Percentiles rank a stretch among this genome's conserved stretches.
Evolutionary conservation across 495 filamentous ascomycete species (phyloP).

Genomic region (Xylaria scruposa): DNA sequence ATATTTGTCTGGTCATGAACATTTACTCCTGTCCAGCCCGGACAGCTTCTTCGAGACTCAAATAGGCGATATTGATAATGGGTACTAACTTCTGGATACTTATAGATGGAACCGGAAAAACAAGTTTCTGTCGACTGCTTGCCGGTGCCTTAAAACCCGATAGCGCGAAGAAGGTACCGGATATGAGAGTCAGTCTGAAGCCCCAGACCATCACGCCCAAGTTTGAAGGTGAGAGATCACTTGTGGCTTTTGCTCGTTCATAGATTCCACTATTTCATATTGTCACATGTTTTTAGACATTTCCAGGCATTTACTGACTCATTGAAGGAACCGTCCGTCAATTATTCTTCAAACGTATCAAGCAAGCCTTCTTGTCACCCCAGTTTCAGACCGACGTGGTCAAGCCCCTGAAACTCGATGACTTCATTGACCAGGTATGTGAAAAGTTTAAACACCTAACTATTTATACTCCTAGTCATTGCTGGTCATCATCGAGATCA

Average conservation of each 20-base stretch:
- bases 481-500: neutral
- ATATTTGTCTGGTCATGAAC: neutral
- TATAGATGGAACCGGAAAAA: slow-evolving; percentile 81
- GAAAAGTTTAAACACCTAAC: neutral
- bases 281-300: neutral
- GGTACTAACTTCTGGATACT: slow-evolving; percentile 50
- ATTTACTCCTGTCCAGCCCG: neutral
- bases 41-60: slow-evolving; percentile 39
- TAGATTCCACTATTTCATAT: neutral
- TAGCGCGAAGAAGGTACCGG: slow-evolving; percentile 72
- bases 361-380: slow-evolving; percentile 90
- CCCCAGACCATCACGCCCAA: slow-evolving; percentile 99
- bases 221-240: slow-evolving; percentile 61
- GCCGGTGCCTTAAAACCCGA: slow-evolving; percentile 94
- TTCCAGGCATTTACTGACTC: neutral
- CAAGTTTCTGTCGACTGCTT: slow-evolving; percentile 95
- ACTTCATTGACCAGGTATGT: slow-evolving; percentile 87
- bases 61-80: slow-evolving; percentile 61
- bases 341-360: slow-evolving; percentile 96
- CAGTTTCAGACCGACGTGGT: slow-evolving; percentile 99
- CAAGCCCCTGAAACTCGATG: slow-evolving; percentile 95
- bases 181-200: slow-evolving; percentile 99
- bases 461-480: neutral
- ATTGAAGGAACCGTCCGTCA: slow-evolving; percentile 76
- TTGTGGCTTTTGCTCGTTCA: neutral